These are phyloP conservation scores for Erythrobasidium hasegawianum DNA, from an alignment of 1,284 basidiomycete species.

Conservation along the genomic window DNA sequence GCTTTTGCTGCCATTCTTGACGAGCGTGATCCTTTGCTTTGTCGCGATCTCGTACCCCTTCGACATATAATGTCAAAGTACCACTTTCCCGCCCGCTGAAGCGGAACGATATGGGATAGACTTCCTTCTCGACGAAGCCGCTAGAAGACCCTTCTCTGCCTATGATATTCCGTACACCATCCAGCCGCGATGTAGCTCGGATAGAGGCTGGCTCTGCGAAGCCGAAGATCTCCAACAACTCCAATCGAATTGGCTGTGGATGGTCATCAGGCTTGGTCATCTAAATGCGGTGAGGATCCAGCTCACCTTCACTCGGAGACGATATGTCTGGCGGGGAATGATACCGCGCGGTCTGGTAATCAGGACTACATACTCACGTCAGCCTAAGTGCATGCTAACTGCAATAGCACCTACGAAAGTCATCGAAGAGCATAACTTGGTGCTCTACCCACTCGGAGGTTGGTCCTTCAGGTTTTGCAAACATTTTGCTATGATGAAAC, in stretches of 20 bases:
- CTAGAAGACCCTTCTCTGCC: conserved; percentile 2
- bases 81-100: conserved; percentile 79
- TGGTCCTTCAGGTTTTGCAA: conserved; percentile 73
- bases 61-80: conserved; percentile 77
- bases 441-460: conserved; percentile 72
- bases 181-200: conserved; percentile 39
- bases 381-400: neutral
- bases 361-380: conserved; percentile 61
- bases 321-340: conserved; percentile 64
- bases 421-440: conserved; percentile 83
- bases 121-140: conserved; percentile 48
- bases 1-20: conserved; percentile 79
- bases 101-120: conserved; percentile 78
- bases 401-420: conserved; percentile 62
- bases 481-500: conserved; percentile 73
- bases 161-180: conserved; percentile 23
- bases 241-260: conserved; percentile 76
- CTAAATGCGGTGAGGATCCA: too few relatives aligned
- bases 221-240: conserved; percentile 72
- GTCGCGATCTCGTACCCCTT: conserved; percentile 53
- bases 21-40: conserved; percentile 56
- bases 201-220: conserved; percentile 64
- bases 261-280: conserved; percentile 6
- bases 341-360: conserved; percentile 65
- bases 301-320: conserved; percentile 71